Evolutionary conservation across 306 rosid genomes (phyloP), one percentile per base, ranked within the genome.

Genomic region (Corylus heterophylla): DNA sequence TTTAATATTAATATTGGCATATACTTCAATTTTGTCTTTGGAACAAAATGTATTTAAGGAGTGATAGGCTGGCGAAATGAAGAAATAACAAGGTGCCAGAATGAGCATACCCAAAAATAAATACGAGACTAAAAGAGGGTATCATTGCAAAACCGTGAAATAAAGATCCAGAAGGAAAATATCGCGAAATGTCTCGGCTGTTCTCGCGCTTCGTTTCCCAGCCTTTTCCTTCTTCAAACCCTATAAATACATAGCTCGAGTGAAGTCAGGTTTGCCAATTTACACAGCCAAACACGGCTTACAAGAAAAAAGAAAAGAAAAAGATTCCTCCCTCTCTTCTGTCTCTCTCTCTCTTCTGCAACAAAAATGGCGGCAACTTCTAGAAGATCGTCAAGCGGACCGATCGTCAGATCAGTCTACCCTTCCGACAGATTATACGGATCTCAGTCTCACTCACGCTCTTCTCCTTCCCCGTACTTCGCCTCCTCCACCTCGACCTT

Each of bases 221-320:
- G 13, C 20, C 74, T 45, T 25, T 69, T 72, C 58, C 17, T 20
- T 67, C 44, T 61, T 59, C 74, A n/a, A 50, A 3, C 62, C 73
- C 73, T 91, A 92, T 92, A 95, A 87, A 95, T 91, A 88, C 74
- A 89, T 84, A 9, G 79, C 89, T 90, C 48, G 92, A 87, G 94
- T 90, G 25, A 84, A 90, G 86, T 83, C 18, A 79, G 86, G 98
- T 92, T 95, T 95, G 98, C 95, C 97, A 70, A 86, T 89, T 87
- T 74, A 54, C 45, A 76, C 61, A 86, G 91, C 89, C 90, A 78
- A 92, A 62, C 85, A 54, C 85, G 78, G 81, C 84, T 73, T 83
- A 7, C 7, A 2, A 70, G 37, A 39, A 62, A 72, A 50, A 4
- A 17, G 37, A 42, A 37, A 61, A 4, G 35, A 50, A 22, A 63